Evolutionary conservation across 805 yeast species (phyloP), one percentile per base, ranked within the genome.

Genomic region (Ogataea pini): DNA sequence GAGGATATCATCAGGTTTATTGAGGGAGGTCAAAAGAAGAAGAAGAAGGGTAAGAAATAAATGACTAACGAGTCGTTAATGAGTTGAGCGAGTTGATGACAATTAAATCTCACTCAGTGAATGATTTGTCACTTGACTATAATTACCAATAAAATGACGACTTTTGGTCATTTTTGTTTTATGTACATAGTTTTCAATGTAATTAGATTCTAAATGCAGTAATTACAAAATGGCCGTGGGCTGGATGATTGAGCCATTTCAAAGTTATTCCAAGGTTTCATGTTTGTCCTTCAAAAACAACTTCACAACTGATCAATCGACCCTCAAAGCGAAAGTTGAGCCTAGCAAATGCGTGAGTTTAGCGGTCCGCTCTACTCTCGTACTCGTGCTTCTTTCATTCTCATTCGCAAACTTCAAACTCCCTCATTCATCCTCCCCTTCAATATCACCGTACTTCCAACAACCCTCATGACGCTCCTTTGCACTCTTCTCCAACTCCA

Each of bases 391-490:
- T n/a, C n/a, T n/a, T n/a, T n/a, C n/a, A n/a, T n/a, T n/a, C n/a
- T n/a, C n/a, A n/a, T n/a, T n/a, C n/a, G n/a, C n/a, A n/a, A n/a
- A n/a, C n/a, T n/a, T n/a, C n/a, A n/a, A n/a, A n/a, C n/a, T n/a
- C n/a, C n/a, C 20, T 41, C 44, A 34, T 3, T 62, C 60, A 7
- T 80, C 85, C 47, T 80, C 85, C 46, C 73, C 80, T 32, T 83
- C 77, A 31, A 86, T 77, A 61, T 85, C 89, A 43, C 91, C 91
- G 56, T 78, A 82, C 65, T 82, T 81, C 91, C 91, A 85, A 61
- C 87, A 83, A 4, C 90, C 90, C 17, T 67, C 59, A 51, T 80
- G 82, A 27, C 58, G 64, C 14, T 64, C 45, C 61, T 74, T 78
- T 24, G 89, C 89, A 6, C 54, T 57, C 16, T 56, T 50, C 64